Evolutionary conservation across 768 basidiomycete genomes (phyloP).

Genomic region (Tylopilus felleus): DNA sequence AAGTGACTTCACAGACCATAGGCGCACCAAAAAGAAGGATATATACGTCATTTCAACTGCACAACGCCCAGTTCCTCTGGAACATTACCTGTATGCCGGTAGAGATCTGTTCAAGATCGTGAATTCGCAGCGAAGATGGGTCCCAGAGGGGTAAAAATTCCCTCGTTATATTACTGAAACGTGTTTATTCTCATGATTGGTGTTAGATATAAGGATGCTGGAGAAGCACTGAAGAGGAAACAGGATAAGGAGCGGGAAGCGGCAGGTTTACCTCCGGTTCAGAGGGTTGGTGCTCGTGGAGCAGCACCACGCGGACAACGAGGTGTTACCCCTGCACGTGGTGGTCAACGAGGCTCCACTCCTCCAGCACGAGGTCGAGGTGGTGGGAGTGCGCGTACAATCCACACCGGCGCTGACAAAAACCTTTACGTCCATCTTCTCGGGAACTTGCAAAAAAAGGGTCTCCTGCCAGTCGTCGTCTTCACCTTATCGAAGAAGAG

Average conservation of each 20-base stretch:
- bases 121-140: conserved; percentile 61
- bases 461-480: conserved; percentile 88
- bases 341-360: conserved; percentile 51
- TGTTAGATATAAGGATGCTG: conserved; percentile 82
- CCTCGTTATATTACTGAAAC: neutral
- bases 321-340: conserved; percentile 48
- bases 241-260: conserved; percentile 99
- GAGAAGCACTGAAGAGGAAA: conserved; percentile 84
- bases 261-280: conserved; percentile 84
- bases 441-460: conserved; percentile 78
- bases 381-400: conserved; percentile 50
- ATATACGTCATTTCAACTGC: conserved; percentile 98
- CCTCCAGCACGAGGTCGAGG: conserved; percentile 36
- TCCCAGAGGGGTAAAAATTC: conserved; percentile 71
- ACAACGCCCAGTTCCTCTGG: conserved; percentile 93
- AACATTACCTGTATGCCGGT: conserved; percentile 96
- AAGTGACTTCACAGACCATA: conserved; percentile 31
- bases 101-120: conserved; percentile 92
- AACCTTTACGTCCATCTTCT: conserved; percentile 93
- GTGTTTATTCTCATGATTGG: conserved; percentile 2
- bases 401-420: conserved; percentile 74
- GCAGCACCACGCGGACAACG: conserved; percentile 49
- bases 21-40: conserved; percentile 98
- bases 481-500: conserved; percentile 97
- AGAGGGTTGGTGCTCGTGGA: conserved; percentile 79